A percentile compares a stretch with the other conserved stretches of the same genome.
phyloP scores from a whole-genome alignment of 345 rosid genomes.

The Salix purpurea region DNA sequence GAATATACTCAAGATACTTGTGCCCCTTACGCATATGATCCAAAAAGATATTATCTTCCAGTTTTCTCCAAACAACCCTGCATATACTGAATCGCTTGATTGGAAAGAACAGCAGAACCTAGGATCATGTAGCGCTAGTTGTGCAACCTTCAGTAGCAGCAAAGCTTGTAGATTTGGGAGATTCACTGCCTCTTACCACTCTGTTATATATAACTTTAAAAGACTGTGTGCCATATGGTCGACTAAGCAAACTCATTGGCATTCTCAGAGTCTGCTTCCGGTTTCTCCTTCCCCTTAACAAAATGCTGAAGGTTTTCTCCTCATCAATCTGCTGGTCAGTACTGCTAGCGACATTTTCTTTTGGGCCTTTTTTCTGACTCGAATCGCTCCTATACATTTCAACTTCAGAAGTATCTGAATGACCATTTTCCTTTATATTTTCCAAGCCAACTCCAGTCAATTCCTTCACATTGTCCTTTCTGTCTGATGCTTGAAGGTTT shows the following conservation, averaged over 20 bases:
- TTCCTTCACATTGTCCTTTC: slow-evolving; percentile 29
- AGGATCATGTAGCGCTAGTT: slow-evolving; percentile 38
- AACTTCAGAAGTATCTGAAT: slow-evolving; percentile 11
- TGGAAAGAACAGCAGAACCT: slow-evolving; percentile 8
- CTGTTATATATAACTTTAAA: slow-evolving; percentile 72
- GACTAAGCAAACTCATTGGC: slow-evolving; percentile 85
- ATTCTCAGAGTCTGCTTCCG: slow-evolving; percentile 83
- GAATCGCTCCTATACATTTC: slow-evolving; percentile 28
- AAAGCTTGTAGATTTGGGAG: slow-evolving; percentile 47
- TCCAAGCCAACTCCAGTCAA: slow-evolving; percentile 22
- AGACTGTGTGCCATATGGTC: slow-evolving; percentile 85
- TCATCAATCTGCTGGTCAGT: slow-evolving; percentile 40
- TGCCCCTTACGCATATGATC: slow-evolving; percentile 7
- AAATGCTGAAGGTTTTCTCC: slow-evolving; percentile 88
- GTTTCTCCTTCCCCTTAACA: slow-evolving; percentile 81
- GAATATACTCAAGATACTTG: slow-evolving; percentile 9
- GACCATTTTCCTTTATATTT: slow-evolving; percentile 39
- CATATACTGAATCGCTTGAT: slow-evolving; percentile 8
- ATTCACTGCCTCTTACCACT: slow-evolving; percentile 73
- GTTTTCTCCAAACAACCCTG: slow-evolving; percentile 11
- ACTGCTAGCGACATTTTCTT: slow-evolving; percentile 29
- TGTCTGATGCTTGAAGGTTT: slow-evolving; percentile 34
- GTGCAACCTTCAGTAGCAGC: slow-evolving; percentile 35
- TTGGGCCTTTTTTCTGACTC: slow-evolving; percentile 20
- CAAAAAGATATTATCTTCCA: slow-evolving; percentile 16